These are phyloP conservation scores for Ceratobasidium sp. DNA, from an alignment of 1,284 basidiomycete genomes.

Conservation along the genomic window DNA sequence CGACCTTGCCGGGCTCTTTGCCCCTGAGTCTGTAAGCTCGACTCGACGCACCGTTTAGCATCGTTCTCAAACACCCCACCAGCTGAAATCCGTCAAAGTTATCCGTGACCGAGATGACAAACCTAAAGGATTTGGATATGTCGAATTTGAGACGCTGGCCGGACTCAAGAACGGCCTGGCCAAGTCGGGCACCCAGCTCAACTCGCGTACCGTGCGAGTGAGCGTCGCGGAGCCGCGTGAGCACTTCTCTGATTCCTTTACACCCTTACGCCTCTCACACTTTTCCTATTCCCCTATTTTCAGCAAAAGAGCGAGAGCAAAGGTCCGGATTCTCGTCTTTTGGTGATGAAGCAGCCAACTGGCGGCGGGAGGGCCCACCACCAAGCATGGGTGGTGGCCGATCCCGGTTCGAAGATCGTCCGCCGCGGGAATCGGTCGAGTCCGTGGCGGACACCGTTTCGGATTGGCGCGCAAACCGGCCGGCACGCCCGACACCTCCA, in stretches of 20 bases:
- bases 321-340: conserved; percentile 50
- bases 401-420: conserved; percentile 58
- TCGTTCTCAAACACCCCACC: conserved; percentile 15
- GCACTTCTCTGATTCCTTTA: conserved; percentile 51
- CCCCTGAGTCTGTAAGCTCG: conserved; percentile 62
- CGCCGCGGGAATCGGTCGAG: conserved; percentile 55
- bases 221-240: conserved; percentile 95
- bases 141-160: conserved; percentile 88
- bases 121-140: conserved; percentile 97
- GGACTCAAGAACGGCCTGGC: conserved; percentile 82
- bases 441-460: conserved; percentile 51
- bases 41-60: conserved; percentile 1
- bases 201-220: conserved; percentile 82
- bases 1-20: conserved; percentile 85
- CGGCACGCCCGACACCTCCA: conserved; percentile 52
- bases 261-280: conserved; percentile 17
- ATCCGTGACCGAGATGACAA: conserved; percentile 85
- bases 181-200: conserved; percentile 66
- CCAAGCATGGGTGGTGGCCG: conserved; percentile 52
- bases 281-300: conserved; percentile 30
- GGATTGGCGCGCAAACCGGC: conserved; percentile 75
- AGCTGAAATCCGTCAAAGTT: conserved; percentile 88
- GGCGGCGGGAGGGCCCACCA: conserved; percentile 88
- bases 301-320: conserved; percentile 71
- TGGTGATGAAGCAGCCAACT: conserved; percentile 79